Conservation (phyloP, 768 basidiomycete genomes). For the Leccinum sublutescens region DNA sequence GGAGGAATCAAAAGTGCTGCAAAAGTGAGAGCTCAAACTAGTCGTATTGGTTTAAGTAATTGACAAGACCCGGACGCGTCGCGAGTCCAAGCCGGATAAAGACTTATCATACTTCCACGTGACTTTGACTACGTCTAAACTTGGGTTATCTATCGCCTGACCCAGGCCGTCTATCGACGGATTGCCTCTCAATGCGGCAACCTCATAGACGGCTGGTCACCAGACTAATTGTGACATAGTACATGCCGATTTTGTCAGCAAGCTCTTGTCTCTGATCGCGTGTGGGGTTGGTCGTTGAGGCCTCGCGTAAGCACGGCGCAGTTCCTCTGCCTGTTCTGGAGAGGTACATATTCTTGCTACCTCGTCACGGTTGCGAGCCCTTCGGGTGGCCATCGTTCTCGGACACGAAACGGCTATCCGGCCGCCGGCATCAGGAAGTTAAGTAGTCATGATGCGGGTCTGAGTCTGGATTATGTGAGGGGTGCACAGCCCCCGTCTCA, state of each 20-base stretch:
- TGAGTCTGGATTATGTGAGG: slow-evolving; percentile 42
- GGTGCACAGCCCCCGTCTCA: slow-evolving; percentile 23
- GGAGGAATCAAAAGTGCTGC: no score
- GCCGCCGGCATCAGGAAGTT: slow-evolving; percentile 37
- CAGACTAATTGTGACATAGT: slow-evolving; percentile 1
- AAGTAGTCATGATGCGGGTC: slow-evolving; percentile 34
- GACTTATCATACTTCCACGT: background rate
- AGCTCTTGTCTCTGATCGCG: slow-evolving; percentile 65
- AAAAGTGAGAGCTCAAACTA: no score
- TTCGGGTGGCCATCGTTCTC: slow-evolving; percentile 43
- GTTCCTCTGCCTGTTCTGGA: slow-evolving; percentile 63
- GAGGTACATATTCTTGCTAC: slow-evolving; percentile 57
- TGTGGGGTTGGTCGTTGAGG: slow-evolving; percentile 60
- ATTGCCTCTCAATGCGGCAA: no score
- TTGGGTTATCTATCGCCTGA: background rate
- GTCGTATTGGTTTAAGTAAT: no score
- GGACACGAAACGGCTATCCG: slow-evolving; percentile 51
- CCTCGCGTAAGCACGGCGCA: slow-evolving; percentile 57
- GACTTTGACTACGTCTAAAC: background rate
- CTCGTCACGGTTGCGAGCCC: slow-evolving; percentile 29
- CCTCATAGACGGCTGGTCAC: no score
- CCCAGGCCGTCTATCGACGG: no score
- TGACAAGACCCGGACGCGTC: no score
- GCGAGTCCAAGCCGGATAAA: no score
- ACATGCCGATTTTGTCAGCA: slow-evolving; percentile 74